These are phyloP conservation scores for Vanrija pseudolonga DNA, from an alignment of 1,284 basidiomycete genomes.

Conservation along the genomic window DNA sequence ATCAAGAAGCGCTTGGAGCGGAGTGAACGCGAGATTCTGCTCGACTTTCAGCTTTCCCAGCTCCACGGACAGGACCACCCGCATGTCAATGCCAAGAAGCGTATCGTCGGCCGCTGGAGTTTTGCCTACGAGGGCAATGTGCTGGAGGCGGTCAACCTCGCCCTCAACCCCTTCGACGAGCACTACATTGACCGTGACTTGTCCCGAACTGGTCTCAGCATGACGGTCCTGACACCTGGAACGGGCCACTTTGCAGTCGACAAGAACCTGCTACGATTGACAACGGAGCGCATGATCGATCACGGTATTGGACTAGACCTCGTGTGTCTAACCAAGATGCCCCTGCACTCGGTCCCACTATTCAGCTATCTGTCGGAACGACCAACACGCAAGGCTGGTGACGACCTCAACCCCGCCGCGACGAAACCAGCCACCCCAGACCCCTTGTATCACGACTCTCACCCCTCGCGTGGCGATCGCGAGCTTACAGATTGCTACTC, in stretches of 20 bases:
- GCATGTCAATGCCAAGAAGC: conserved; percentile 28
- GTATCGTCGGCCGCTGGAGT: conserved; percentile 47
- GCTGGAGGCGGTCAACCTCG: conserved; percentile 89
- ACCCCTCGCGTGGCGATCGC: conserved; percentile 21
- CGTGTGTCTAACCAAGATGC: conserved; percentile 85
- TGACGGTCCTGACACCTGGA: conserved; percentile 86
- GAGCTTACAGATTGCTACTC: conserved; percentile 46
- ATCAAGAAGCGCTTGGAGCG: conserved; percentile 85
- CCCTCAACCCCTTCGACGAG: conserved; percentile 86
- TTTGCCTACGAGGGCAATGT: conserved; percentile 86
- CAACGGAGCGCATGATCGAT: conserved; percentile 92
- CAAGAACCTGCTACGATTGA: conserved; percentile 83
- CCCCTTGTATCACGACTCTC: conserved; percentile 70
- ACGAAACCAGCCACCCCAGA: conserved; percentile 57
- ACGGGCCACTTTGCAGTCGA: conserved; percentile 91
- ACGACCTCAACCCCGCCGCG: conserved; percentile 21
- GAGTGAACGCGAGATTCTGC: conserved; percentile 79
- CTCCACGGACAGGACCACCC: conserved; percentile 19
- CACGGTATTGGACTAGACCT: conserved; percentile 89
- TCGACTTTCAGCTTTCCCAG: conserved; percentile 68
- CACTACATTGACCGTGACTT: conserved; percentile 96
- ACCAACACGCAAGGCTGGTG: conserved; percentile 22
- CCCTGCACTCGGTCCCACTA: conserved; percentile 84
- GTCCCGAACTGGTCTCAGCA: conserved; percentile 81
- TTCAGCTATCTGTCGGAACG: conserved; percentile 60